Conservation (phyloP, 768 basidiomycete genomes). For the Leccinellum luteum region DNA sequence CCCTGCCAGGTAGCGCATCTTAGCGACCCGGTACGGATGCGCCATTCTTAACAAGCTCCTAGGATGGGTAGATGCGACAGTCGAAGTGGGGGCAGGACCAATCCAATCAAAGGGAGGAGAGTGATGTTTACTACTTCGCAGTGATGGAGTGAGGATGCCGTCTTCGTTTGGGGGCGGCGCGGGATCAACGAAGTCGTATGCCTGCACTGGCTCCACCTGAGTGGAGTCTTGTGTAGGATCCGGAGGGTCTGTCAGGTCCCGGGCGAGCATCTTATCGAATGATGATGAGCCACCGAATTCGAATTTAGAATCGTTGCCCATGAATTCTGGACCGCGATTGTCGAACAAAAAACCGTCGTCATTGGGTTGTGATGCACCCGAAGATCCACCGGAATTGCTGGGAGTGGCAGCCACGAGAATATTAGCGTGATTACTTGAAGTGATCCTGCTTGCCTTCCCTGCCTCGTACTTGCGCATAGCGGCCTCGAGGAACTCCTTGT, state of each 20-base stretch:
- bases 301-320: slow-evolving; percentile 29
- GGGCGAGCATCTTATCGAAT: slow-evolving; percentile 39
- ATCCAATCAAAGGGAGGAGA: slow-evolving; percentile 23
- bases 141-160: background rate
- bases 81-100: slow-evolving; percentile 12
- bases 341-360: slow-evolving; percentile 10
- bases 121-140: background rate
- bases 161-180: slow-evolving; percentile 3
- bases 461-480: slow-evolving; percentile 28
- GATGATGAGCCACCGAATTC: slow-evolving; percentile 42
- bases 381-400: slow-evolving; percentile 36
- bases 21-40: slow-evolving; percentile 33
- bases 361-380: slow-evolving; percentile 13
- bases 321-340: slow-evolving; percentile 9
- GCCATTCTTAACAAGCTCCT: slow-evolving; percentile 33
- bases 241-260: slow-evolving; percentile 24
- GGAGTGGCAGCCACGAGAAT: slow-evolving; percentile 58
- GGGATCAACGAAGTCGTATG: background rate
- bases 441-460: slow-evolving; percentile 13
- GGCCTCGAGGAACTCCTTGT: slow-evolving; percentile 20
- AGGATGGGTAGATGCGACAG: slow-evolving; percentile 25
- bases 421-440: slow-evolving; percentile 12
- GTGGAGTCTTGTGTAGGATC: slow-evolving; percentile 24
- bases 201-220: slow-evolving; percentile 6
- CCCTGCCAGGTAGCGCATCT: slow-evolving; percentile 23